Base-by-base conservation (phyloP, 441 rosid species). In the Erysimum pusillum region DNA sequence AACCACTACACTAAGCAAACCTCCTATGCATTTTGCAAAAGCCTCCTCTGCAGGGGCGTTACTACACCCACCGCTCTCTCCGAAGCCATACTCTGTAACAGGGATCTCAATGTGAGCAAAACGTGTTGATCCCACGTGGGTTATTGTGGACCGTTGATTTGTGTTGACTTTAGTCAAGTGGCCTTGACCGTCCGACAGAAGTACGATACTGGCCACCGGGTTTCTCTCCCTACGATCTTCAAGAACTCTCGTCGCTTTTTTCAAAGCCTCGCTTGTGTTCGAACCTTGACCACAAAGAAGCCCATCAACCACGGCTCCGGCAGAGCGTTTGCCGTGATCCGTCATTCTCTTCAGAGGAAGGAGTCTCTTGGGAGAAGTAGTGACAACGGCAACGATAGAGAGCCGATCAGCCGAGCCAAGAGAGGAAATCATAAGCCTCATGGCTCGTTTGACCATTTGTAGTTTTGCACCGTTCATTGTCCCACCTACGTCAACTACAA, bases 91-190 rank as follows among this genome's bases (percentile, higher is more conserved):
- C 2, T 89, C 65, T 4, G 82, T 87, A 31, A 87, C 83, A 54
- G 90, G 93, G 10, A 89, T 87, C 84, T 94, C 97, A 52, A 92
- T 87, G 61, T 88, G 91, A 3, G 87, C 78, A 42, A 85, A 89
- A 5, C 91, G 87, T 20, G 87, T 87, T n/a, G 88, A 87, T 9
- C 86, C 79, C 63, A 62, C 73, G 44, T 81, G 83, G 65, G 71
- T 58, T 15, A 70, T 48, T 4, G 63, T 74, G 4, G 73, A 71
- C 72, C 85, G 79, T 63, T 81, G 86, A 59, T 49, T 73, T 1
- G 59, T 39, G 17, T 78, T 63, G 15, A 45, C 20, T 58, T 61
- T 79, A 63, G 71, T 80, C 15, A 76, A 44, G 2, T 79, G 83
- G 11, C 79, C 78, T 35, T 86, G 91, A 52, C 89, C 86, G 83